phyloP scores from a whole-genome alignment of 1,139 yeast genomes.

The Eremothecium coryli region DNA sequence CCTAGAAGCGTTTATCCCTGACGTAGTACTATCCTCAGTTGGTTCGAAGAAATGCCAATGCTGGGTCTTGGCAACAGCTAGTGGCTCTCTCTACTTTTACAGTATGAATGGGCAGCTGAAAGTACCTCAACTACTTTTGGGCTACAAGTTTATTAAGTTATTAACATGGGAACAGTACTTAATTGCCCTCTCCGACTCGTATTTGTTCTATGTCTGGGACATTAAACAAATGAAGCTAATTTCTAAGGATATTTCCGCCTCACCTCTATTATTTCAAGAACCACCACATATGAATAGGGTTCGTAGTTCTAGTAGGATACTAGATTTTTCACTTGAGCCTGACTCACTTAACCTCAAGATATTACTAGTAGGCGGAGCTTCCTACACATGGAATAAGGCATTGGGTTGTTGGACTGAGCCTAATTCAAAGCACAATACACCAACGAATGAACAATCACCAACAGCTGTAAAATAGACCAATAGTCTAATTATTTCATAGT shows the following conservation, averaged over 20 bases:
- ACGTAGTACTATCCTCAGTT: conserved; percentile 35
- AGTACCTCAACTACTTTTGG: conserved; percentile 24
- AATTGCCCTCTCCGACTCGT: conserved; percentile 26
- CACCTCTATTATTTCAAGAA: conserved; percentile 23
- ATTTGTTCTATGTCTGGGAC: conserved; percentile 28
- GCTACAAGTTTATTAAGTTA: conserved; percentile 27
- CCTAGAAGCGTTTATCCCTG: conserved; percentile 43
- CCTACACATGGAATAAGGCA: conserved; percentile 3
- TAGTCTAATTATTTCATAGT: no score
- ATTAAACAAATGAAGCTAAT: conserved; percentile 14
- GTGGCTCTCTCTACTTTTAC: conserved; percentile 24
- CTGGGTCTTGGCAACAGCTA: conserved; percentile 29
- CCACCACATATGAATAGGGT: conserved; percentile 24
- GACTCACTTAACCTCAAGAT: neutral
- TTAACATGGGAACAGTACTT: conserved; percentile 16
- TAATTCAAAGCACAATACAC: no score
- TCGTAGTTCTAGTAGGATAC: conserved; percentile 12
- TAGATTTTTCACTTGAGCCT: conserved; percentile 1
- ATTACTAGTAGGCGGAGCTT: neutral
- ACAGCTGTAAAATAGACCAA: no score
- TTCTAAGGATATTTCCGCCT: conserved; percentile 22
- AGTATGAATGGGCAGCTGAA: conserved; percentile 21
- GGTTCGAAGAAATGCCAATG: conserved; percentile 24
- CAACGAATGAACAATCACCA: no score
- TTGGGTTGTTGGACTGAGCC: conserved; percentile 8